Evolutionary conservation across 2,329 filamentous ascomycete genomes (phyloP).

Genomic region (Aspergillus ochraceoroseus): DNA sequence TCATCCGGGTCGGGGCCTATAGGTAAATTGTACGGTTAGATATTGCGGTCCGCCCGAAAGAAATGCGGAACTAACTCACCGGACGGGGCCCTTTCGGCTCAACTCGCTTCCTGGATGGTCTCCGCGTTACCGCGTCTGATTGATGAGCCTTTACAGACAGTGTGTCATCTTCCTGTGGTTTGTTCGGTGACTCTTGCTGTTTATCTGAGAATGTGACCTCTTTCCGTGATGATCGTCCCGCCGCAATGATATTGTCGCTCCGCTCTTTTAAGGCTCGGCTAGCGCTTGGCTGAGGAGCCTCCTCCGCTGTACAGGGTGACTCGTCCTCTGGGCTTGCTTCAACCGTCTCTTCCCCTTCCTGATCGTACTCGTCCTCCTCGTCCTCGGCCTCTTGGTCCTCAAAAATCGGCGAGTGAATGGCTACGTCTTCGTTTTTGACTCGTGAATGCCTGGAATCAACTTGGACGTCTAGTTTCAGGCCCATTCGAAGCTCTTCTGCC

Average conservation of each 20-base stretch:
- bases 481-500: constrained; percentile 42
- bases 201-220: constrained; percentile 36
- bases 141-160: constrained; percentile 34
- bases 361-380: constrained; percentile 28
- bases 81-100: constrained; percentile 29
- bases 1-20: constrained; percentile 26
- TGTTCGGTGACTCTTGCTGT: constrained; percentile 27
- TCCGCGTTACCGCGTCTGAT: constrained; percentile 29
- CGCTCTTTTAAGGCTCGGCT: constrained; percentile 36
- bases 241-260: constrained; percentile 34
- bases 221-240: constrained; percentile 31
- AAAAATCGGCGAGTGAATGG: constrained; percentile 30
- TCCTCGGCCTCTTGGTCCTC: constrained; percentile 30
- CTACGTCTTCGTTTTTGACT: constrained; percentile 21
- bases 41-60: not conserved
- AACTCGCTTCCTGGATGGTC: constrained; percentile 25
- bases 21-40: constrained; percentile 1
- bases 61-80: constrained; percentile 21
- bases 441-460: constrained; percentile 23
- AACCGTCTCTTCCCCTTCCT: constrained; percentile 26
- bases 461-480: constrained; percentile 41
- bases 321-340: constrained; percentile 18
- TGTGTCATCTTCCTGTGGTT: constrained; percentile 32
- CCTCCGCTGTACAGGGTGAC: not conserved
- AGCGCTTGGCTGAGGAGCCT: constrained; percentile 11